These are phyloP conservation scores for Monoraphidium neglectum DNA, from an alignment of 139 green algal species.

Conservation along the genomic window DNA sequence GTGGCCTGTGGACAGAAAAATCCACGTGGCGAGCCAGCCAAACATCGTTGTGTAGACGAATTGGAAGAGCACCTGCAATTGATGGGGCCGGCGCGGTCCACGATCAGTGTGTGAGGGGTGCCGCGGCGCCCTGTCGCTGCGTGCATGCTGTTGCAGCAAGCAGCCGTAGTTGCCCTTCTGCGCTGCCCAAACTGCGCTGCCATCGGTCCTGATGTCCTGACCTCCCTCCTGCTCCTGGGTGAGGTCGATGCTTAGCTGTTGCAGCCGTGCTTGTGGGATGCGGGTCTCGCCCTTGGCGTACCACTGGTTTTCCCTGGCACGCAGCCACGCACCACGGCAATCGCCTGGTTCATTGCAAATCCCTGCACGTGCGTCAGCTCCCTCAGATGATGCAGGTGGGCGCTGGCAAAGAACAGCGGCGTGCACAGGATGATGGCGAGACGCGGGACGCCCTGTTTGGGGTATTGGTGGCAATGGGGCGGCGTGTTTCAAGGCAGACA, in stretches of 20 bases:
- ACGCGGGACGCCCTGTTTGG: neutral
- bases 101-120: too few species aligned
- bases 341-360: neutral
- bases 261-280: neutral
- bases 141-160: neutral
- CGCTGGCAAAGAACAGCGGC: conserved; percentile 77
- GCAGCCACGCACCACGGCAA: neutral
- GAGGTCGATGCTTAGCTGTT: neutral
- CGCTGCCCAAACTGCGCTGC: neutral
- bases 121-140: neutral
- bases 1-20: conserved; percentile 60
- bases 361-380: conserved; percentile 53
- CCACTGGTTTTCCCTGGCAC: neutral
- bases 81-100: too few species aligned
- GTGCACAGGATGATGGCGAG: conserved; percentile 44
- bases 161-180: neutral
- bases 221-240: neutral
- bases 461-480: neutral
- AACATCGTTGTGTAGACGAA: conserved; percentile 77
- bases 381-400: conserved; percentile 78
- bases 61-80: conserved; percentile 55
- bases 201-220: neutral
- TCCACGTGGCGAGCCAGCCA: conserved; percentile 67
- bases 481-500: neutral
- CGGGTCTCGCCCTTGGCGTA: neutral